These are phyloP conservation scores for Zalaria obscura DNA, from an alignment of 2,329 filamentous ascomycete genomes.

Conservation along the genomic window DNA sequence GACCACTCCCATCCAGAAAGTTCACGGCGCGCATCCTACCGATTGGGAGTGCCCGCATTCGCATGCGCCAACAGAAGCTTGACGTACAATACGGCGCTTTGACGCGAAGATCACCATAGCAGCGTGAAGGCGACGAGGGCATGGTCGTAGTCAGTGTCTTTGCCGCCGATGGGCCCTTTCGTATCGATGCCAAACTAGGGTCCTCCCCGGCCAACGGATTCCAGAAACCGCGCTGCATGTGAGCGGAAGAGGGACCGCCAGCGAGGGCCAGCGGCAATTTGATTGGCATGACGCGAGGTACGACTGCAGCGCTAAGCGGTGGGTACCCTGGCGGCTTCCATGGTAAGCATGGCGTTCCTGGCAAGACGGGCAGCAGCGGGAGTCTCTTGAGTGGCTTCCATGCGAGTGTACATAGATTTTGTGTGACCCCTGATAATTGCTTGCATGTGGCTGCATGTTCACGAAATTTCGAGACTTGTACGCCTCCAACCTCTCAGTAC, in stretches of 20 bases:
- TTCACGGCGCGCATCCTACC: slow-evolving; percentile 1
- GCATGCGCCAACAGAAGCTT: not conserved
- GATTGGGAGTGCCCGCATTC: not conserved
- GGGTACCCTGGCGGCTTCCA: not conserved
- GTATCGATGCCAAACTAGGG: not conserved
- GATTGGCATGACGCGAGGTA: slow-evolving; percentile 1
- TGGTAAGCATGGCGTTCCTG: too few relatives aligned
- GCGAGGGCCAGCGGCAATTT: not conserved
- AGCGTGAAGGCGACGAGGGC: not conserved
- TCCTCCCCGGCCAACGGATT: not conserved
- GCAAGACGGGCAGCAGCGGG: too few relatives aligned
- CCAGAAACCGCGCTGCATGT: not conserved
- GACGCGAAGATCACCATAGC: not conserved
- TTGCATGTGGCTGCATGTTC: too few relatives aligned
- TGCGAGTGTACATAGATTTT: too few relatives aligned
- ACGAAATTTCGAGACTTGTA: too few relatives aligned
- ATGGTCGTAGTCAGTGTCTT: not conserved
- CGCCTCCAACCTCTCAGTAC: too few relatives aligned
- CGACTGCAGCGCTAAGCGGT: slow-evolving; percentile 2
- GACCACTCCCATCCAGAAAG: not conserved
- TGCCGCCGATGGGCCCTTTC: not conserved
- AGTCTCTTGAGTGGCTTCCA: too few relatives aligned
- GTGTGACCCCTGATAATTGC: too few relatives aligned
- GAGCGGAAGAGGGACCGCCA: not conserved
- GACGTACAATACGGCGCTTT: slow-evolving; percentile 1